Evolutionary conservation across 176 grass and related monocot species (phyloP), one percentile per base, ranked within the genome.

Genomic region (Triticum timopheevii): DNA sequence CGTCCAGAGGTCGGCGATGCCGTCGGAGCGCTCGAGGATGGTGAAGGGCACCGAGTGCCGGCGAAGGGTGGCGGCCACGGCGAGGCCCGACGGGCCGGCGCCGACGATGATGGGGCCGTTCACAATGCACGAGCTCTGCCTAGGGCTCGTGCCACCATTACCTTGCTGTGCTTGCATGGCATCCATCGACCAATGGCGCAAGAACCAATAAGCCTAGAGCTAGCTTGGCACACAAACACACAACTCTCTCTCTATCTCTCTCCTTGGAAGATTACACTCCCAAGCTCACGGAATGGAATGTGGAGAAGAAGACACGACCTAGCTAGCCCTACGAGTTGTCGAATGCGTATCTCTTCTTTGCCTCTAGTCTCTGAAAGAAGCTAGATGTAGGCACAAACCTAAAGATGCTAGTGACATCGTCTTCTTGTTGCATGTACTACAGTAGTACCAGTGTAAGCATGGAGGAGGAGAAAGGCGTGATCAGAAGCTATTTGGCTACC

Each of bases 91-190:
- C 3, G 97, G 97, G 16, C 97, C 97, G 0, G 92, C 97, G 58
- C 97, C 97, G 9, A 99, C 94, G 79, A 99, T 94, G 82, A 99
- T 98, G 7, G 96, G 93, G 11, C 95, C 91, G 22, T 90, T 58
- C 68, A 93, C 72, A 4, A 88, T 30, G 75, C 76, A 74, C 13
- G 80, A 30, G 35, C 65, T 56, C 65, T 67, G 54, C 11, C 33
- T 84, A 30, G 84, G 70, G 70, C 73, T 81, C 24, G 66, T 31
- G 33, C 34, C 56, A 59, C 54, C 54, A 59, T 59, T 27, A 67
- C 20, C 73, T 88, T 84, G 77, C 24, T 64, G 74, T 8, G 2
- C 54, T 80, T 83, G 71, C 82, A 86, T 89, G 84, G 54, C 3
- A 62, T 77, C 39, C 23, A 24, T 76, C 6, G 69, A 65, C 6